A percentile compares a stretch with the other conserved stretches of the same genome.
These are phyloP conservation scores for Gigaspora rosea DNA, from an alignment of 192 early-diverging fungal species.

Conservation along the genomic window DNA sequence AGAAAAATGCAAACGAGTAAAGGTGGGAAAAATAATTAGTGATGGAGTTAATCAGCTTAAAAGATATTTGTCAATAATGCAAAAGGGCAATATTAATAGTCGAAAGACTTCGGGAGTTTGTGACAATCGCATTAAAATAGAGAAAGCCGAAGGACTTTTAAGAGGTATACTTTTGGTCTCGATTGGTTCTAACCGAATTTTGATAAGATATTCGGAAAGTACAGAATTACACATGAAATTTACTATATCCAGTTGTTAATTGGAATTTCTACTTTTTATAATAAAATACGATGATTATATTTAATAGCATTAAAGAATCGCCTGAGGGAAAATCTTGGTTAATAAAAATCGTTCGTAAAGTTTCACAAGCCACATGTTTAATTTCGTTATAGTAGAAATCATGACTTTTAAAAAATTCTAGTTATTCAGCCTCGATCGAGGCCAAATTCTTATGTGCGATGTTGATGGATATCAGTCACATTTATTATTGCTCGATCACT, in stretches of 20 bases:
- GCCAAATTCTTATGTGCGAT: no score
- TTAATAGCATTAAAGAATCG: no score
- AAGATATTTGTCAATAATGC: not conserved
- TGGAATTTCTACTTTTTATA: slow-evolving; percentile 6
- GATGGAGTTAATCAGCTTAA: not conserved
- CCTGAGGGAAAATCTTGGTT: no score
- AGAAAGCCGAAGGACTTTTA: not conserved
- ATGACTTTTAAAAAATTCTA: no score
- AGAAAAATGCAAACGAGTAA: slow-evolving; percentile 4
- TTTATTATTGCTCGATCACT: no score
- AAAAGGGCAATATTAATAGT: not conserved
- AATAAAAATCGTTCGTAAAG: no score
- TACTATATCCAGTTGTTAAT: slow-evolving; percentile 1
- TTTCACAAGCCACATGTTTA: no score
- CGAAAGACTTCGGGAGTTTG: not conserved
- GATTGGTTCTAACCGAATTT: not conserved
- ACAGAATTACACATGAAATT: not conserved
- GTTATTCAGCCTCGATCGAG: no score
- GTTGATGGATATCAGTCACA: no score
- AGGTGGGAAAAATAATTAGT: slow-evolving; percentile 1
- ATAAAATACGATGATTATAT: no score
- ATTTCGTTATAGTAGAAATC: no score
- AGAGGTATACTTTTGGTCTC: not conserved
- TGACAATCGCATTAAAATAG: slow-evolving; percentile 1
- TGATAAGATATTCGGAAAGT: not conserved